These are phyloP conservation scores for Anisodus acutangulus DNA, from an alignment of 257 asterid genomes.

Conservation along the genomic window DNA sequence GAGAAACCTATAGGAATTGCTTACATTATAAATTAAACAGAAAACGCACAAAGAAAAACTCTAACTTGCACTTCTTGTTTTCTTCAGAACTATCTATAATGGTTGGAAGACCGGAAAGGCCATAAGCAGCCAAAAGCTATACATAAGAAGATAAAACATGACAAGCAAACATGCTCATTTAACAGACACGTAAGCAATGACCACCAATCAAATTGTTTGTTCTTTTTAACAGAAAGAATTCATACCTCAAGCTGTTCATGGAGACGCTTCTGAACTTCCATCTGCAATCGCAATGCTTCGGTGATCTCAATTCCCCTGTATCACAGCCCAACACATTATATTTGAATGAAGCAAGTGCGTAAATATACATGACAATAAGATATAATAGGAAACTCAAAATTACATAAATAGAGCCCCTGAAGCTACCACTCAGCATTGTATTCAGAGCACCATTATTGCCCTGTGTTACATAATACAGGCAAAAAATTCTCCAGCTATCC, in stretches of 20 bases:
- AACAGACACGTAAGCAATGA: neutral
- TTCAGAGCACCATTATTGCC: neutral
- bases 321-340: neutral
- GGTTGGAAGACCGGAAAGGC: neutral
- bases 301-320: constrained; percentile 88
- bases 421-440: neutral
- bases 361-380: neutral
- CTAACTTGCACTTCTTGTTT: neutral
- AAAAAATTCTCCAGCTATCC: neutral
- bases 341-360: neutral
- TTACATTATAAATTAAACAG: constrained; percentile 1
- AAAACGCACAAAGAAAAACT: neutral
- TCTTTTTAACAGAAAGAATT: constrained; percentile 27
- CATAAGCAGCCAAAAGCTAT: neutral
- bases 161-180: neutral
- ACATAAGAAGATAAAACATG: neutral
- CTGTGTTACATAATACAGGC: neutral
- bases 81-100: neutral
- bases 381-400: neutral
- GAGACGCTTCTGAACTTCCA: constrained; percentile 94
- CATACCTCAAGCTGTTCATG: constrained; percentile 96
- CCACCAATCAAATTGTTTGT: neutral
- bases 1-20: neutral
- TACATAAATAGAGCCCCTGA: neutral
- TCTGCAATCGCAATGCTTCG: constrained; percentile 86